Conservation (phyloP, 768 basidiomycete genomes). For the Tubosaeta sp. region DNA sequence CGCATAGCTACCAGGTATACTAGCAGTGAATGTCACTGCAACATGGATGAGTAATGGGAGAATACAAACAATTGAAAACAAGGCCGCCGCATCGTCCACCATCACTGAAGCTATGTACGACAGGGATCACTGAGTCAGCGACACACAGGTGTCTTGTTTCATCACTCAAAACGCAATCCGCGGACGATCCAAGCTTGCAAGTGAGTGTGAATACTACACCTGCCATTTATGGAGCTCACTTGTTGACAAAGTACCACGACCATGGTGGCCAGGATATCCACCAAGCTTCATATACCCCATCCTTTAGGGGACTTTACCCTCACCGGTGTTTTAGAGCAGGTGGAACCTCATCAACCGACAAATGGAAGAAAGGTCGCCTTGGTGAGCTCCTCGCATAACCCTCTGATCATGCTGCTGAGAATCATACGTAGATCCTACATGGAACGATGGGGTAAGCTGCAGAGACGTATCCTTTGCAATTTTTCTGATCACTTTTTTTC, state of each 20-base stretch:
- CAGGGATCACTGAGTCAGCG: not conserved
- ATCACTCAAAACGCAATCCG: not conserved
- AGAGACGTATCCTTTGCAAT: not conserved
- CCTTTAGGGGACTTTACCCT: constrained; percentile 42
- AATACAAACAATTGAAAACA: constrained; percentile 6
- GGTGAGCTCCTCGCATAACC: constrained; percentile 37
- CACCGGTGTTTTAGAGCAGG: constrained; percentile 60
- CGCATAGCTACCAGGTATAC: constrained; percentile 18
- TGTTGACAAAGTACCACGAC: constrained; percentile 15
- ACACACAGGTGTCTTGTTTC: not conserved
- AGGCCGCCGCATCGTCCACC: not conserved
- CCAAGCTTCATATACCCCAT: constrained; percentile 53
- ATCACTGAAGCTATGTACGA: no score
- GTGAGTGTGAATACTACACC: constrained; percentile 16
- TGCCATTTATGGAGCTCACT: constrained; percentile 21
- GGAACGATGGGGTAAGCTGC: constrained; percentile 67
- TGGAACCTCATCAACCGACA: constrained; percentile 45
- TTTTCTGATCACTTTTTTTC: constrained; percentile 4
- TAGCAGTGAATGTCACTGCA: not conserved
- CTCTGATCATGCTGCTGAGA: constrained; percentile 11
- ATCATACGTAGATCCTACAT: constrained; percentile 60
- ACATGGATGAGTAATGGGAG: not conserved
- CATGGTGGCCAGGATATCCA: constrained; percentile 33
- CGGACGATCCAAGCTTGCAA: not conserved
- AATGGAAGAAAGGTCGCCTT: constrained; percentile 60